Conservation (phyloP, 495 filamentous ascomycete genomes). For the Daldinia concentrica region DNA sequence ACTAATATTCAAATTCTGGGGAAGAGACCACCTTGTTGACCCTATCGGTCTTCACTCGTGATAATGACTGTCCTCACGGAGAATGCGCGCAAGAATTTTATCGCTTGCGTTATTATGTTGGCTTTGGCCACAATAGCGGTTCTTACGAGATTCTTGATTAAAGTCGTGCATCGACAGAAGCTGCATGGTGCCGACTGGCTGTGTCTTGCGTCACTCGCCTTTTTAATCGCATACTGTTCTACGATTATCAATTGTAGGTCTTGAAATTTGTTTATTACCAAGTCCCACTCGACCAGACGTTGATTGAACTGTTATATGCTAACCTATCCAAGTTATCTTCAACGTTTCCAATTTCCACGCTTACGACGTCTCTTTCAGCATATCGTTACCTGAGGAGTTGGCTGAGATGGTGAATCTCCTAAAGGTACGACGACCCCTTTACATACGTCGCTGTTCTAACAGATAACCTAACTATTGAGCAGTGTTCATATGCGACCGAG, state of each 20-base stretch:
- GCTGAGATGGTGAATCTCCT: not conserved
- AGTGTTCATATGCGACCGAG: not conserved
- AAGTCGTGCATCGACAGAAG: not conserved
- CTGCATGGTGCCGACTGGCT: not conserved
- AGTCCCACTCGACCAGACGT: not conserved
- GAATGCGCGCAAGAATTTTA: not conserved
- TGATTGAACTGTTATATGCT: not conserved
- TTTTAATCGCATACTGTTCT: not conserved
- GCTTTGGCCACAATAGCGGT: not conserved
- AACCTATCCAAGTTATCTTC: not conserved
- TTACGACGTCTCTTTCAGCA: not conserved
- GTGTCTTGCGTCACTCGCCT: not conserved
- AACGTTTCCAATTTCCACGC: not conserved
- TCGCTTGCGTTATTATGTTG: not conserved
- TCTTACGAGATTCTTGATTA: not conserved
- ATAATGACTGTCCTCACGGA: not conserved
- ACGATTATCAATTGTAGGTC: not conserved
- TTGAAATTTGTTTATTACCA: not conserved
- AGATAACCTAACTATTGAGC: not conserved
- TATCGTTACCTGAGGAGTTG: not conserved
- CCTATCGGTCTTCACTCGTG: not conserved
- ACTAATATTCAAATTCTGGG: not conserved
- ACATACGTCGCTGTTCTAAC: not conserved
- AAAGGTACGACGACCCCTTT: not conserved
- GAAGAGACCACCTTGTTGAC: not conserved